Evolutionary conservation across 1,284 basidiomycete genomes (phyloP), one percentile per base, ranked within the genome.

Genomic region (Ganoderma lucidum): DNA sequence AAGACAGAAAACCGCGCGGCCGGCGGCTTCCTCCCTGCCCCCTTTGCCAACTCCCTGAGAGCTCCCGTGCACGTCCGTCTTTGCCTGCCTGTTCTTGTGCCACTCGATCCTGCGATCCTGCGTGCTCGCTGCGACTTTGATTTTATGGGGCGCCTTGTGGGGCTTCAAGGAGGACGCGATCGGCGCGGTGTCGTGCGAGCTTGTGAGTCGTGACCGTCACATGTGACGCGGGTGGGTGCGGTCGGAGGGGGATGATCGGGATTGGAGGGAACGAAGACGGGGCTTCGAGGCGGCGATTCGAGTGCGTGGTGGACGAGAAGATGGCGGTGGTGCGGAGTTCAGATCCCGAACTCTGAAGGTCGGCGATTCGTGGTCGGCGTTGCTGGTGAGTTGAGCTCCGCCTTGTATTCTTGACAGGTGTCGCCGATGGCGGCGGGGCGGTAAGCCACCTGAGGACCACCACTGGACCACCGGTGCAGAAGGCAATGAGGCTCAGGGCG

Each of bases 1-100:
- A 69, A 70, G 55, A 65, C 65, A 63, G 60, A 60, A 64, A 63
- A 61, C 48, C 45, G 45, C 45, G 64, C 30, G 32, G 35, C 23
- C 23, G 23, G 8, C 19, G 35, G 53, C 17, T 30, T 37, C 37
- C 35, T 35, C 39, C 30, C 30, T 61, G 48, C 42, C 45, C 45
- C 30, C 56, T 48, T 35, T 39, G 23, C 23, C 23, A 23, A 23
- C 45, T 42, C 41, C 42, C 28, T 51, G 42, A 59, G 17, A 37
- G 37, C n/a, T 42, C 12, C 58, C 58, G 45, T n/a, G 45, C 17
- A 14, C 17, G 17, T 59, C 56, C 17, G 30, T 35, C 44, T 12
- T 8, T 23, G 28, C 56, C 59, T 19, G 58, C 44, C 35, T 39
- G 55, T 23, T n/a, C n/a, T 55, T 19, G 23, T 39, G 28, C 41